These are phyloP conservation scores for Linum trigynum DNA, from an alignment of 345 rosid species.

Conservation along the genomic window DNA sequence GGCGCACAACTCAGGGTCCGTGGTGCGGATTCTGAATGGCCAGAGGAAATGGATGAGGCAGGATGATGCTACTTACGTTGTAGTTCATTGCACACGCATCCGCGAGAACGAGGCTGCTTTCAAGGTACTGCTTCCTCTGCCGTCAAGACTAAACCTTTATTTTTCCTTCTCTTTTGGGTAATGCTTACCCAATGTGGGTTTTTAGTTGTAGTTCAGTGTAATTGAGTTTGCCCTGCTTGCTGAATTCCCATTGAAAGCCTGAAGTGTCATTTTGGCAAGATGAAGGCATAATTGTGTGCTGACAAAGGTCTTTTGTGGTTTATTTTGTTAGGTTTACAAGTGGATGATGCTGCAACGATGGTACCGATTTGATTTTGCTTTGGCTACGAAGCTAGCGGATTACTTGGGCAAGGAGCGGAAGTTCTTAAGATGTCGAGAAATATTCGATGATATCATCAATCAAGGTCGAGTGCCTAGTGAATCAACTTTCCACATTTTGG, in stretches of 20 bases:
- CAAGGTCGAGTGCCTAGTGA: conserved; percentile 89
- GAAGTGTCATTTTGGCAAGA: too few species aligned
- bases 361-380: conserved; percentile 75
- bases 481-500: conserved; percentile 73
- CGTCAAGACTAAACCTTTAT: not conserved
- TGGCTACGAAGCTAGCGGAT: conserved; percentile 82
- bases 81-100: conserved; percentile 63
- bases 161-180: not conserved
- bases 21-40: conserved; percentile 56
- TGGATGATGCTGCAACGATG: conserved; percentile 90
- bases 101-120: conserved; percentile 75
- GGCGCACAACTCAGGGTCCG: conserved; percentile 54
- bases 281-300: not conserved
- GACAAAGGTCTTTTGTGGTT: not conserved
- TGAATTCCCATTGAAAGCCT: too few species aligned
- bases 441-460: conserved; percentile 69
- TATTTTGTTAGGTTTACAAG: conserved; percentile 55
- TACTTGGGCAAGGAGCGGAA: conserved; percentile 75
- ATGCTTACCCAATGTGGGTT: not conserved
- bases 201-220: too few species aligned
- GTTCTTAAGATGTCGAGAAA: conserved; percentile 62
- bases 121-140: conserved; percentile 30
- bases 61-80: conserved; percentile 67
- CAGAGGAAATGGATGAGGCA: conserved; percentile 87
- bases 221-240: too few species aligned